A percentile compares a stretch with the other conserved stretches of the same genome.
These are phyloP conservation scores for Macadamia tetraphylla DNA, from an alignment of 164 flowering plant species.

Conservation along the genomic window DNA sequence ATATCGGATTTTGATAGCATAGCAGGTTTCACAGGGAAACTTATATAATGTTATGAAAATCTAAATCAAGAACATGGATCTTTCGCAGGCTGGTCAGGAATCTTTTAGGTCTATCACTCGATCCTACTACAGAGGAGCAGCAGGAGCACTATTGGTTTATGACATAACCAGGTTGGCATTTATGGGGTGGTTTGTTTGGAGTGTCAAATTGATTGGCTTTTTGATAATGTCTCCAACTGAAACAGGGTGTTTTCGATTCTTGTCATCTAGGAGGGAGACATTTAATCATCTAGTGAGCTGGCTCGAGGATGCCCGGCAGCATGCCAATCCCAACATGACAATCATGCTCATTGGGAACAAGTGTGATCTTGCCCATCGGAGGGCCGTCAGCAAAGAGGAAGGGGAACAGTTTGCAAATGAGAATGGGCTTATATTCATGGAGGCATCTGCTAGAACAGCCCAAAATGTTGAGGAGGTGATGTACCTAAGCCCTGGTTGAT, in stretches of 20 bases:
- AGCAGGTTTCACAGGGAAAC: not conserved
- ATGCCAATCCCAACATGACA: slow-evolving; percentile 85
- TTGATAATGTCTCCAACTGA: no score
- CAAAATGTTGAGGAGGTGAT: slow-evolving; percentile 83
- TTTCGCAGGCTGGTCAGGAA: slow-evolving; percentile 29
- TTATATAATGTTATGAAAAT: not conserved
- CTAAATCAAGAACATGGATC: slow-evolving; percentile 1
- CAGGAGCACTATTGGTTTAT: slow-evolving; percentile 22
- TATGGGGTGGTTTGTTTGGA: not conserved
- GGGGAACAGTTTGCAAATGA: slow-evolving; percentile 95
- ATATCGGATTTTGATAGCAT: not conserved
- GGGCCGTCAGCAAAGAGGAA: slow-evolving; percentile 86
- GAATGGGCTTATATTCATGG: slow-evolving; percentile 78
- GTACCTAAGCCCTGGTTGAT: not conserved
- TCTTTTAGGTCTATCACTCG: slow-evolving; percentile 21
- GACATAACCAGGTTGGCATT: slow-evolving; percentile 15
- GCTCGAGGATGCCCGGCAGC: slow-evolving; percentile 90
- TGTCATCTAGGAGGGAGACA: slow-evolving; percentile 67
- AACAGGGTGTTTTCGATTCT: not conserved
- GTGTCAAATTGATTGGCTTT: not conserved
- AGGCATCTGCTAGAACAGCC: slow-evolving; percentile 87
- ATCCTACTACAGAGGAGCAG: slow-evolving; percentile 24
- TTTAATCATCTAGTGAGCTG: slow-evolving; percentile 86
- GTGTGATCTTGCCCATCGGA: slow-evolving; percentile 71
- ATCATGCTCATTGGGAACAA: slow-evolving; percentile 84